These are phyloP conservation scores for Atalantia buxifolia DNA, from an alignment of 345 rosid genomes.

Conservation along the genomic window DNA sequence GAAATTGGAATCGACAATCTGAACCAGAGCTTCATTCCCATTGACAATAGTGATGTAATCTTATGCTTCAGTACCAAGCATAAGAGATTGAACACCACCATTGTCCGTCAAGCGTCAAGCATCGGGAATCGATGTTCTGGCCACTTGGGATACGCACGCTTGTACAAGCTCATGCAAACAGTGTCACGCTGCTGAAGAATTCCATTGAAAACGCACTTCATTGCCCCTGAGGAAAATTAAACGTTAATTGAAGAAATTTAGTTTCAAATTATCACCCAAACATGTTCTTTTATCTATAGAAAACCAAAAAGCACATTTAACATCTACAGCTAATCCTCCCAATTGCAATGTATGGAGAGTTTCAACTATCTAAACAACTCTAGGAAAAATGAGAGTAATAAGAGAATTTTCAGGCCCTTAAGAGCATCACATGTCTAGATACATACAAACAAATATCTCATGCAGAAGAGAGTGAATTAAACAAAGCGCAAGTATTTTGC, in stretches of 20 bases:
- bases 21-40: slow-evolving; percentile 87
- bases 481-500: neutral
- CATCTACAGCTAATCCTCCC: neutral
- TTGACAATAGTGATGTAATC: slow-evolving; percentile 7
- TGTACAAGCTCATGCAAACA: slow-evolving; percentile 84
- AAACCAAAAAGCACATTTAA: neutral
- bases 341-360: too few relatives aligned
- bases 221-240: slow-evolving; percentile 49
- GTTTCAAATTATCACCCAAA: neutral
- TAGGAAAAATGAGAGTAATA: too few relatives aligned
- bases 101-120: slow-evolving; percentile 35
- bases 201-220: slow-evolving; percentile 88
- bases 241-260: neutral
- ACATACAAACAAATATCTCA: neutral
- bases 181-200: slow-evolving; percentile 85
- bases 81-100: neutral
- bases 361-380: too few relatives aligned
- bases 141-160: slow-evolving; percentile 94
- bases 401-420: too few relatives aligned
- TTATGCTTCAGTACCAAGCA: slow-evolving; percentile 9
- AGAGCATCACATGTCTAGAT: neutral
- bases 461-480: slow-evolving; percentile 2
- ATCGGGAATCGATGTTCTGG: slow-evolving; percentile 66
- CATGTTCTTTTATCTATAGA: neutral
- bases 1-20: slow-evolving; percentile 37